Conservation (phyloP, 345 rosid species). For the Ricinus communis region DNA sequence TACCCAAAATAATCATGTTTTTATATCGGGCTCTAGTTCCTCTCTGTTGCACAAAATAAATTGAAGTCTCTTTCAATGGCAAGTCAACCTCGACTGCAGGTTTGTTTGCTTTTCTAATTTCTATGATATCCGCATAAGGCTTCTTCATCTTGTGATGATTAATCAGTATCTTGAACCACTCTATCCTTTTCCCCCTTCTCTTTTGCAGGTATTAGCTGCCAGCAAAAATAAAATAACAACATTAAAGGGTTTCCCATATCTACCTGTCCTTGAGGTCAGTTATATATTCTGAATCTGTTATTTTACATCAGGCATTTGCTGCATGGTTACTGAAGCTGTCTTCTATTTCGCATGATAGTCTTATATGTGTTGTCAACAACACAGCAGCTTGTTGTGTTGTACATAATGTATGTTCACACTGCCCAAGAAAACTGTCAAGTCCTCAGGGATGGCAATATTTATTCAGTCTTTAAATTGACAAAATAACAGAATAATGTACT, state of each 20-base stretch:
- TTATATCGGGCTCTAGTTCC: constrained; percentile 53
- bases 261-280: constrained; percentile 89
- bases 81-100: constrained; percentile 98
- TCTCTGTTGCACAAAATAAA: constrained; percentile 96
- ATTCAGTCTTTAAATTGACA: neutral
- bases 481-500: neutral
- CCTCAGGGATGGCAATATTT: neutral
- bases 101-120: constrained; percentile 30
- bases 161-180: constrained; percentile 3
- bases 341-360: neutral
- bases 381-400: neutral
- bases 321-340: neutral
- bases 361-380: neutral
- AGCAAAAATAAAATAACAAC: constrained; percentile 94
- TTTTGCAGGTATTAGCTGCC: constrained; percentile 84
- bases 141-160: neutral
- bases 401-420: neutral
- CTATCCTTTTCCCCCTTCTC: constrained; percentile 3
- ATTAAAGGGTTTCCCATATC: constrained; percentile 82
- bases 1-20: constrained; percentile 4
- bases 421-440: neutral
- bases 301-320: neutral
- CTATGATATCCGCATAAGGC: constrained; percentile 4
- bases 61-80: constrained; percentile 95
- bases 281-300: neutral